A percentile compares a stretch with the other conserved stretches of the same genome.
Evolutionary conservation across 805 yeast species (phyloP).

Genomic region (Saturnispora serradocipensis): DNA sequence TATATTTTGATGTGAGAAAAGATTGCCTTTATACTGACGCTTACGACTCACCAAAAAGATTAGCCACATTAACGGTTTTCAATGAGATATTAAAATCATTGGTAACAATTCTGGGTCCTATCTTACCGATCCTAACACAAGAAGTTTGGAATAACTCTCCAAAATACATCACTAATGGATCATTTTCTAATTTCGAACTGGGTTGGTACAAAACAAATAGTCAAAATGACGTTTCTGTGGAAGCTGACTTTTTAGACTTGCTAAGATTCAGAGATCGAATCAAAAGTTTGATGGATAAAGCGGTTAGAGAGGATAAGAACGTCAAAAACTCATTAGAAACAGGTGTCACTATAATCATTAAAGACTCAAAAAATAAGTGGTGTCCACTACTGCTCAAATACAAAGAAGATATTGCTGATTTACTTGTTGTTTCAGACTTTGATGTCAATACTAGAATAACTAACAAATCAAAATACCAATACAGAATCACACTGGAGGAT

Average conservation of each 20-base stretch:
- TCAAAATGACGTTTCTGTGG: constrained; percentile 26
- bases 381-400: constrained; percentile 15
- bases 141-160: constrained; percentile 72
- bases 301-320: constrained; percentile 41
- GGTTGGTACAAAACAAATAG: constrained; percentile 31
- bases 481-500: constrained; percentile 24
- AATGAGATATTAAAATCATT: constrained; percentile 50
- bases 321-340: constrained; percentile 55
- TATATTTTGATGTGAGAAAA: constrained; percentile 79
- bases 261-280: constrained; percentile 41
- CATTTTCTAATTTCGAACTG: constrained; percentile 38
- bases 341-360: constrained; percentile 30
- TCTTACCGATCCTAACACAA: constrained; percentile 76
- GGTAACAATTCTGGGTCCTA: constrained; percentile 64
- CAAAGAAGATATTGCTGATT: constrained; percentile 42
- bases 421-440: constrained; percentile 58
- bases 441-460: constrained; percentile 9
- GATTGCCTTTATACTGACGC: constrained; percentile 75
- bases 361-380: constrained; percentile 10
- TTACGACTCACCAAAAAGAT: constrained; percentile 37
- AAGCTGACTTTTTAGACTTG: constrained; percentile 36
- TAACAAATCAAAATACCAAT: constrained; percentile 20
- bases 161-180: constrained; percentile 18
- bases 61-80: constrained; percentile 58
- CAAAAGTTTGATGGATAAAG: constrained; percentile 44